Evolutionary conservation across 148 eudicot genomes (phyloP), one percentile per base, ranked within the genome.

Genomic region (Pouteria glomerata): DNA sequence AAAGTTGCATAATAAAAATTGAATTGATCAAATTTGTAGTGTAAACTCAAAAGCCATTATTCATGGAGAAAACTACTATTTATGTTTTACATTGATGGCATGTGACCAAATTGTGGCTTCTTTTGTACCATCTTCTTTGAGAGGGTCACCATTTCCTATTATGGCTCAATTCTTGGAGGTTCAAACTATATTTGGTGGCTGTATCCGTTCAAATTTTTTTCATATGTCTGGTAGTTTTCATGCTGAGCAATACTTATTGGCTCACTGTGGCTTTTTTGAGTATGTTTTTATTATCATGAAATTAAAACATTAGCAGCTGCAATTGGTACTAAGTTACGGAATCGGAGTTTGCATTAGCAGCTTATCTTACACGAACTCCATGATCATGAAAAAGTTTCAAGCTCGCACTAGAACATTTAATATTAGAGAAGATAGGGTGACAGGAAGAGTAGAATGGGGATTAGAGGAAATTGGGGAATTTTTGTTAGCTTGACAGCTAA

Each of bases 391-490:
- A n/a, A n/a, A n/a, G n/a, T n/a, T n/a, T 2, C n/a, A 21, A 27
- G 19, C 8, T 37, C 23, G 33, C 16, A 8, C 21, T 59, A 2
- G 41, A 37, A 2, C 63, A 15, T 39, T 7, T 23, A 21, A 37
- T 37, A 15, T 15, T 37, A 16, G 29, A 35, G 66, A 63, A 41
- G 67, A 39, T 39, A 41, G n/a, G n/a, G n/a, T n/a, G n/a, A n/a
- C 23, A n/a, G 50, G 67, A 34, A 63, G 67, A 63, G 31, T 23
- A 63, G 67, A 63, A 39, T 29, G 26, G 52, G 68, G 68, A 24
- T 24, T 15, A 1, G 6, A 4, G 68, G 14, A 63, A 63, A 15
- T n/a, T n/a, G 29, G 52, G 71, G 72, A 39, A 26, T 48, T 33
- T 48, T 26, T 33, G 37, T 48, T 51, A 31, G 44, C 8, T 48